Percentiles rank a stretch among this genome's conserved stretches.
phyloP scores from a whole-genome alignment of 1,284 basidiomycete genomes.

The Trametes sp. region DNA sequence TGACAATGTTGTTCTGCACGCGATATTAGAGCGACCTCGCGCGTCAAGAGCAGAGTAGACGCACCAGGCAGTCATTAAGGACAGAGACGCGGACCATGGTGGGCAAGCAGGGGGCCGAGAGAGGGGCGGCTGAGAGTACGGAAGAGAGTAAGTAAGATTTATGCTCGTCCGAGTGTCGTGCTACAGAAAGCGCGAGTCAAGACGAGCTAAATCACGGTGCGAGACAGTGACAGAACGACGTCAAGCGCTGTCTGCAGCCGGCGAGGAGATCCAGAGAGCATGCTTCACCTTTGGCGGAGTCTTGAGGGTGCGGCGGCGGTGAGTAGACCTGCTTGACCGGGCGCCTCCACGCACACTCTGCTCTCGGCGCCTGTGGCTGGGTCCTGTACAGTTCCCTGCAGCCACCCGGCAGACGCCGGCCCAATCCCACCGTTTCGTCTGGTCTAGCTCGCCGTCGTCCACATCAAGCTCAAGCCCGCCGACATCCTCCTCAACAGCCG shows the following conservation, averaged over 20 bases:
- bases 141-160: constrained; percentile 45
- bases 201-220: constrained; percentile 54
- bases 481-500: constrained; percentile 35
- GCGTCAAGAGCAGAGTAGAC: constrained; percentile 33
- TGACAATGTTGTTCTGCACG: constrained; percentile 92
- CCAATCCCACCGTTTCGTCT: constrained; percentile 18
- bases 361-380: constrained; percentile 29
- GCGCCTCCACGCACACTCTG: constrained; percentile 19
- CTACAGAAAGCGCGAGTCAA: constrained; percentile 83
- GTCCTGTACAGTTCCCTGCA: constrained; percentile 40
- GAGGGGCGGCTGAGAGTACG: constrained; percentile 34
- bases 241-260: constrained; percentile 37
- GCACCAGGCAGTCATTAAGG: constrained; percentile 85
- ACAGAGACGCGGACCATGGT: constrained; percentile 89
- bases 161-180: constrained; percentile 83
- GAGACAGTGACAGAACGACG: constrained; percentile 33
- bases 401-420: constrained; percentile 34
- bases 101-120: constrained; percentile 31
- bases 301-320: constrained; percentile 38
- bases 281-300: constrained; percentile 46
- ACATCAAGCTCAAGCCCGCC: constrained; percentile 39
- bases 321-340: constrained; percentile 20
- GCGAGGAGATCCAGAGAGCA: constrained; percentile 24
- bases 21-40: neutral
- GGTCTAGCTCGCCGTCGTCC: constrained; percentile 32